Conservation (phyloP, 345 rosid genomes). For the Brassica napus region Da-Ae NC_063436.1:20408501-20409000, state of each 20-base stretch:
- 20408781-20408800: background rate
- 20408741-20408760: conserved; percentile 10
- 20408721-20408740: background rate
- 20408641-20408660: conserved; percentile 10
- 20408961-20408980: background rate
- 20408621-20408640: conserved; percentile 7
- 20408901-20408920: conserved; percentile 43
- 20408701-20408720: conserved; percentile 6
- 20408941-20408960: background rate
- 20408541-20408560: background rate
- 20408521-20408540: background rate
- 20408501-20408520: background rate
- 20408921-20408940: background rate
- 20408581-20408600: background rate
- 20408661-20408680: conserved; percentile 8
- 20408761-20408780: background rate
- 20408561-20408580: background rate
- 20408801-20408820: conserved; percentile 20
- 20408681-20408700: conserved; percentile 13
- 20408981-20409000: conserved; percentile 55
- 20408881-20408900: conserved; percentile 44
- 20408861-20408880: conserved; percentile 51
- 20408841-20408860: conserved; percentile 52
- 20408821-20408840: conserved; percentile 41
- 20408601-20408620: background rate